Conservation (phyloP, 352 stramenopile species). For the Globisporangium nodosum region DNA sequence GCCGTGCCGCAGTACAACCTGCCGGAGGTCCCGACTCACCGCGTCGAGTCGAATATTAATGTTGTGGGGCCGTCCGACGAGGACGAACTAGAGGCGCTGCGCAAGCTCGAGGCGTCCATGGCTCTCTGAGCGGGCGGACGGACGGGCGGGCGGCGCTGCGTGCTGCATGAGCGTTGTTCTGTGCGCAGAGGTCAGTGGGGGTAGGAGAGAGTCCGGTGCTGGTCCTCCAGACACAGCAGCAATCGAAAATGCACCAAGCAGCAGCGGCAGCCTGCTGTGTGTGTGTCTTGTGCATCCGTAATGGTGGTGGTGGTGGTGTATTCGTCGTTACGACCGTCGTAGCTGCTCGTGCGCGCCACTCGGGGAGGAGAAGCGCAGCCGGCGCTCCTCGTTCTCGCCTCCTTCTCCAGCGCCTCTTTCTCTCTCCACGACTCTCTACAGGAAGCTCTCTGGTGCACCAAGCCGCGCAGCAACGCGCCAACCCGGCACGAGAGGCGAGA, state of each 20-base stretch:
- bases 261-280: not conserved
- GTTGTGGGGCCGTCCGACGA: constrained; percentile 66
- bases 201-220: not conserved
- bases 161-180: not conserved
- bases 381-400: not conserved
- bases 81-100: constrained; percentile 80
- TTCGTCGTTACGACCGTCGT: not conserved
- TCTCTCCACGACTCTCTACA: not conserved
- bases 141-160: not conserved
- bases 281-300: not conserved
- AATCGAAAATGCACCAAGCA: not conserved
- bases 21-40: constrained; percentile 72
- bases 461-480: not conserved
- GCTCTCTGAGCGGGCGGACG: constrained; percentile 36
- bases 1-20: constrained; percentile 51
- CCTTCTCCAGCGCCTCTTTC: not conserved
- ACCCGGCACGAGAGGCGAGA: too few species aligned
- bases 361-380: not conserved
- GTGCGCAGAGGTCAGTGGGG: not conserved
- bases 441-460: not conserved
- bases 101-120: constrained; percentile 85
- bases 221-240: not conserved
- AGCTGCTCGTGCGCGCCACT: not conserved
- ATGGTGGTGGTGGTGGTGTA: constrained; percentile 1
- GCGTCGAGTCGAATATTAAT: constrained; percentile 71